Base-by-base conservation (phyloP, 2,329 filamentous ascomycete species). In the Thelonectria rubi region DNA sequence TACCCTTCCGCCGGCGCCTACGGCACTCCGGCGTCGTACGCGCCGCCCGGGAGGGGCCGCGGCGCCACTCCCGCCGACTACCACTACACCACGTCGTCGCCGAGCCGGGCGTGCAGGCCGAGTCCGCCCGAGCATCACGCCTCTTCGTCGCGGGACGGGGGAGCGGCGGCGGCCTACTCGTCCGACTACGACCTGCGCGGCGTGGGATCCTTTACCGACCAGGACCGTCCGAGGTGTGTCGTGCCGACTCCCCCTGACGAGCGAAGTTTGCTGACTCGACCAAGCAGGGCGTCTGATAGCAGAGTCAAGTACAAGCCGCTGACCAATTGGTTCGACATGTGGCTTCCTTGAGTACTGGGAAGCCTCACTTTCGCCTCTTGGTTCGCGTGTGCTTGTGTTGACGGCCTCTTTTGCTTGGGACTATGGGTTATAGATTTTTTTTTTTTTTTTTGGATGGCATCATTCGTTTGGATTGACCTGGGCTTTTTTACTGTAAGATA, bases 241-340 rank as follows among this genome's bases (percentile, higher is more conserved):
- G 30, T 30, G 5, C 10, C 26, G 8, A 30, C 5, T 30, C 26
- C 26, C 26, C 10, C 26, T 7, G 21, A 11, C 20, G 15, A 26
- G 12, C 14, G 2, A 17, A 15, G 17, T 30, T 47, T n/a, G 20
- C 45, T 47, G 26, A 47, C 24, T n/a, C 15, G 7, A 24, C 6
- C 4, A 10, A 30, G 12, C 34, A 45, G 15, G n/a, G 18, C 11
- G 18, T 30, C 10, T 26, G 69, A 70, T 9, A 62, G 63, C 37
- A 64, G 63, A 56, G 64, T 72, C 55, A 69, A 72, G 59, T 72
- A 72, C 26, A 72, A 71, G 57, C 70, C 70, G 5, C 68, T 72
- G 30, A 65, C 67, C 46, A 72, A 71, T 43, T 72, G 70, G 70
- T 72, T 71, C 34, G 68, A 68, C 49, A 61, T 72, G 51, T 72